Conservation (phyloP, 176 grass and related monocot species). For the Eleusine coracana region DNA sequence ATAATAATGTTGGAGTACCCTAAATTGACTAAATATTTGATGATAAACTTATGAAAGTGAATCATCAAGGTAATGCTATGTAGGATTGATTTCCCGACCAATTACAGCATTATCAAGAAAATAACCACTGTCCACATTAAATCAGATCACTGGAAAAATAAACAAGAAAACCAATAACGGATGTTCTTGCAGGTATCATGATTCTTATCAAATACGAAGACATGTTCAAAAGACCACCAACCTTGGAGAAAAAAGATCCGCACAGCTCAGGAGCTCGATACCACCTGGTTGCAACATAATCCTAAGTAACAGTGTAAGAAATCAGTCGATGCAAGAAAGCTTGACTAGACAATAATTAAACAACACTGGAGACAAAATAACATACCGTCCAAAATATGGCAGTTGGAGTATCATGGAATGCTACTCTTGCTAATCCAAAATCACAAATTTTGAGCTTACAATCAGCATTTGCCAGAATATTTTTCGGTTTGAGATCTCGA, state of each 20-base stretch:
- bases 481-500: conserved; percentile 98
- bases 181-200: neutral
- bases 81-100: conserved; percentile 27
- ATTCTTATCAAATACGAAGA: conserved; percentile 9
- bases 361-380: neutral
- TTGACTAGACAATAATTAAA: conserved; percentile 17
- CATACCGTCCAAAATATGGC: conserved; percentile 97
- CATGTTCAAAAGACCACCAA: conserved; percentile 33
- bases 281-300: conserved; percentile 99
- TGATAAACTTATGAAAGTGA: neutral
- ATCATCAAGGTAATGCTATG: conserved; percentile 17
- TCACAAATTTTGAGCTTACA: conserved; percentile 99
- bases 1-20: neutral
- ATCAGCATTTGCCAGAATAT: conserved; percentile 96
- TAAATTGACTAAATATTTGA: neutral
- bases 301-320: conserved; percentile 53
- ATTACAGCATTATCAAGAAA: conserved; percentile 19
- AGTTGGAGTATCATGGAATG: conserved; percentile 91
- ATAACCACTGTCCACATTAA: conserved; percentile 22
- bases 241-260: conserved; percentile 97
- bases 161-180: neutral
- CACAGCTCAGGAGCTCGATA: conserved; percentile 97
- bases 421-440: conserved; percentile 92
- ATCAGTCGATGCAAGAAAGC: conserved; percentile 25
- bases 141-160: conserved; percentile 19